phyloP scores from a whole-genome alignment of 441 rosid genomes.

The Hypseocharis bilobata region DNA sequence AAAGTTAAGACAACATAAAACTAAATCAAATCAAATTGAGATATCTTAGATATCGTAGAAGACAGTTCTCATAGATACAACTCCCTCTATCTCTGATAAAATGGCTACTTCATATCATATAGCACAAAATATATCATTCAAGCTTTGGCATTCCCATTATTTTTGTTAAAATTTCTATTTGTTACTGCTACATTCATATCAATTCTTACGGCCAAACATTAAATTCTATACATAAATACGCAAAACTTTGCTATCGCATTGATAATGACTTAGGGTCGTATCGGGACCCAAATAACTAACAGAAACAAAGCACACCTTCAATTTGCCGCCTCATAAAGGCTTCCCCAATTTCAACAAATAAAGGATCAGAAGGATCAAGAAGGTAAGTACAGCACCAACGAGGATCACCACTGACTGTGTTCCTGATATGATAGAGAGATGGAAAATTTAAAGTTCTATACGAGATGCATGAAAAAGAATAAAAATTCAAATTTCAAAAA shows the following conservation, averaged over 20 bases:
- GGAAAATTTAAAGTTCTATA: background rate
- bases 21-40: conserved; percentile 5
- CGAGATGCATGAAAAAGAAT: conserved; percentile 1
- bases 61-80: conserved; percentile 3
- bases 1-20: background rate
- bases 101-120: background rate
- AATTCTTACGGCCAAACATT: conserved; percentile 1
- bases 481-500: conserved; percentile 3
- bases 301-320: conserved; percentile 40
- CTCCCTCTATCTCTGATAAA: background rate
- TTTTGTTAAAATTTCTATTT: background rate
- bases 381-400: conserved; percentile 98
- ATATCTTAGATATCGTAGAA: conserved; percentile 6
- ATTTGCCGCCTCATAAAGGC: conserved; percentile 73
- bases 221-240: background rate
- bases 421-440: conserved; percentile 42
- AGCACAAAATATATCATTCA: background rate
- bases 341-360: conserved; percentile 78
- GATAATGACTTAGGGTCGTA: background rate
- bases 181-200: background rate
- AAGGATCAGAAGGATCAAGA: conserved; percentile 78
- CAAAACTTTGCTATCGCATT: background rate
- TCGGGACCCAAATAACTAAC: background rate
- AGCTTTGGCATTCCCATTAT: background rate
- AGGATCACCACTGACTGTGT: conserved; percentile 74